Base-by-base conservation (phyloP, 1,284 basidiomycete species). In the Quambalaria eucalypti region DNA sequence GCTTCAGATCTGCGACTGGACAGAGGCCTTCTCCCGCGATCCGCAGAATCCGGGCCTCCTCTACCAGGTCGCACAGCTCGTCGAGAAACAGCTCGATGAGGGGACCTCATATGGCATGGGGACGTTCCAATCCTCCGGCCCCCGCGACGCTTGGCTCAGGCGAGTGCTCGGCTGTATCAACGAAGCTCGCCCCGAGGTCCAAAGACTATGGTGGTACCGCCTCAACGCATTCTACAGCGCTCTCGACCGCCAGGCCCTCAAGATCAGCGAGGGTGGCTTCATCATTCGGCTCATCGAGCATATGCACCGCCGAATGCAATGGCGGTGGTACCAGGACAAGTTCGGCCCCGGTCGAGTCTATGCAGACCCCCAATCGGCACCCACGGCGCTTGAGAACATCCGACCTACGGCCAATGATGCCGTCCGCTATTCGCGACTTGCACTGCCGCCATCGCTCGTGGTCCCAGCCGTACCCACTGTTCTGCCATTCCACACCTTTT, bases 401-500 rank as follows among this genome's bases (percentile, higher is more conserved):
- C 19, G 12, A 14, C 56, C 52, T 30, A 38, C 23, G n/a, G 16
- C 21, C n/a, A 12, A 5, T 25, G 40, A 54, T 19, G 52, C 30
- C n/a, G 30, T 28, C 2, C 55, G 23, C 28, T 80, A 79, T 54
- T 55, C 61, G 0, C 69, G 78, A 14, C 65, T 76, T 1, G 54
- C 64, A n/a, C 67, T 80, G 4, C 78, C 78, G 14, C 16, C 36
- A 3, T 68, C 73, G 36, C 77, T 80, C 60, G 76, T 77, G 30
- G 66, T 76, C 14, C 80, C 80, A 0, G 57, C 64, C 4, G 75
- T 82, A 1, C 82, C 83, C 1, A 79, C 81, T 9, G 81, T 84
- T 31, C 68, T 84, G 19, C 83, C 83, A 1, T 84, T 84, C 70
- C 64, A 83, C 79, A 60, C 82, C 76, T 84, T 84, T 71, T 82